Conservation (phyloP, 495 filamentous ascomycete genomes). For the Aspergillus saccharolyticus region DNA sequence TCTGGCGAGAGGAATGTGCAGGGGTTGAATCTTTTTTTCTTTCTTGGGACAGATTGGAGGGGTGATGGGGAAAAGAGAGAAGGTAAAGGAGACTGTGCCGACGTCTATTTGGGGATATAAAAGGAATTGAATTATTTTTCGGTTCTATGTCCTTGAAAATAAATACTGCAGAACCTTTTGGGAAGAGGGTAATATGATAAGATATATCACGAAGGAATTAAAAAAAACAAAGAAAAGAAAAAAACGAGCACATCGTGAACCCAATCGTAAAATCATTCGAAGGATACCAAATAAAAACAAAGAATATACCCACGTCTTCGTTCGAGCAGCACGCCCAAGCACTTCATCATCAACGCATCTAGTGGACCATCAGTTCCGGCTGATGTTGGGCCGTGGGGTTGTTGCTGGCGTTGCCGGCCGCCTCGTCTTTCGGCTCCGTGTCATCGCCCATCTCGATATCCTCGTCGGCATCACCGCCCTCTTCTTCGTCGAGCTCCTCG, state of each 20-base stretch:
- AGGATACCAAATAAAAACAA: constrained; percentile 9
- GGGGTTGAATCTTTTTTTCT: neutral
- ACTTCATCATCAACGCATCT: constrained; percentile 4
- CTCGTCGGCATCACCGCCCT: constrained; percentile 64
- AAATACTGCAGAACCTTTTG: constrained; percentile 12
- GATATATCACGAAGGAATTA: constrained; percentile 24
- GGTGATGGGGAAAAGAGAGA: neutral
- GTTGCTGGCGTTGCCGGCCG: constrained; percentile 12
- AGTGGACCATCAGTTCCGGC: constrained; percentile 52
- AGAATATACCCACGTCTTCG: neutral
- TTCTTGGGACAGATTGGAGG: neutral
- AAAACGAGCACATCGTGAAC: constrained; percentile 24
- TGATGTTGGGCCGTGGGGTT: constrained; percentile 37
- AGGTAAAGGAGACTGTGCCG: neutral
- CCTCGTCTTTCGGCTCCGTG: constrained; percentile 39
- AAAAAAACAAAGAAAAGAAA: constrained; percentile 10
- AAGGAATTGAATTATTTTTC: constrained; percentile 14
- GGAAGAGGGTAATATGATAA: constrained; percentile 8
- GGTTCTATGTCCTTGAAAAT: constrained; percentile 23
- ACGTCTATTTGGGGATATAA: constrained; percentile 3
- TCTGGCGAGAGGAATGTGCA: neutral
- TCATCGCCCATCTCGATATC: constrained; percentile 82
- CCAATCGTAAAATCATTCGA: constrained; percentile 28
- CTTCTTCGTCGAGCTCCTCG: constrained; percentile 73
- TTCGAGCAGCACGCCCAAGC: too few relatives aligned